These are phyloP conservation scores for Vitis hybrid DNA, from an alignment of 177 flowering plant genomes.

Conservation along the genomic window DNA sequence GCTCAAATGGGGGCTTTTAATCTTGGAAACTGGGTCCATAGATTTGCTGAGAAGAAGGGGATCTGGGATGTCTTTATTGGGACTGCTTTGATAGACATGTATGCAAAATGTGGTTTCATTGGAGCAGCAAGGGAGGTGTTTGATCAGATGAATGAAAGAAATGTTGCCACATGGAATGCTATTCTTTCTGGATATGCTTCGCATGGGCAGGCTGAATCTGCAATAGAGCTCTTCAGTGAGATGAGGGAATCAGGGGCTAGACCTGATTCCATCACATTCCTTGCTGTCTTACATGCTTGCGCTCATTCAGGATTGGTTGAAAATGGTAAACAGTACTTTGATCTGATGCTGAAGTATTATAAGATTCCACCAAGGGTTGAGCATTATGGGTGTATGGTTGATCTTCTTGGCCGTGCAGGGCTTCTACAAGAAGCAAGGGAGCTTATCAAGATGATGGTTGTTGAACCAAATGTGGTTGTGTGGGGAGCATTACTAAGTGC, in stretches of 20 bases:
- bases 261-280: conserved; percentile 32
- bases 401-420: conserved; percentile 41
- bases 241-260: conserved; percentile 22
- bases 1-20: conserved; percentile 34
- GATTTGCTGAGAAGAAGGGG: conserved; percentile 24
- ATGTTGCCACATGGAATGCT: conserved; percentile 37
- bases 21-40: conserved; percentile 35
- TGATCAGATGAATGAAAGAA: conserved; percentile 19
- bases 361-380: conserved; percentile 28
- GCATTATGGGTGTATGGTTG: conserved; percentile 43
- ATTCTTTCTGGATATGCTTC: conserved; percentile 37
- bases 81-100: conserved; percentile 38
- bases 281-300: conserved; percentile 36
- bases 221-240: conserved; percentile 22
- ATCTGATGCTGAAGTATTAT: conserved; percentile 22
- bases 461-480: conserved; percentile 31
- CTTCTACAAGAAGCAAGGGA: conserved; percentile 32
- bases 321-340: conserved; percentile 28
- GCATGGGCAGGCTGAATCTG: conserved; percentile 29
- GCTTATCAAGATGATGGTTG: conserved; percentile 29
- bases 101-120: conserved; percentile 35
- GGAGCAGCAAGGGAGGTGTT: conserved; percentile 28
- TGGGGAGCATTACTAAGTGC: conserved; percentile 45
- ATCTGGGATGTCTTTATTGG: conserved; percentile 17
- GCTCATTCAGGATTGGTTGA: conserved; percentile 35